phyloP scores from a whole-genome alignment of 2,329 filamentous ascomycete species.

The Venturia oleaginea region DNA sequence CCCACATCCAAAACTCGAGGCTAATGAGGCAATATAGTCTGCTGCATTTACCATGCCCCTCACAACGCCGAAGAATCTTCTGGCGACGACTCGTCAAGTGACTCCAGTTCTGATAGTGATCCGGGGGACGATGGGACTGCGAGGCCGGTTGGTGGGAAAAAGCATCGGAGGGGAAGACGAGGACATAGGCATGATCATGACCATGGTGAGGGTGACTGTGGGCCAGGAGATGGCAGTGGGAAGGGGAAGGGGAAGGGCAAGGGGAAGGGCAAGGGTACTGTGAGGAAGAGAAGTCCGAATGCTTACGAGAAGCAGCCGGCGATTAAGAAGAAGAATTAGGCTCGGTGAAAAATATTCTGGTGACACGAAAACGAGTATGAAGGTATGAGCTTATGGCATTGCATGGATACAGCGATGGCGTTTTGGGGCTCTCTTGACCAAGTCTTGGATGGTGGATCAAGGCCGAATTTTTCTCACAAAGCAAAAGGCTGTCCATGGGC shows the following conservation, averaged over 20 bases:
- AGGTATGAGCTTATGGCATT: background rate
- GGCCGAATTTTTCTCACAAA: background rate
- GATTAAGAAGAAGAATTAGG: slow-evolving; percentile 20
- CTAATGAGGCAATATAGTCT: slow-evolving; percentile 52
- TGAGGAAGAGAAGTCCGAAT: slow-evolving; percentile 60
- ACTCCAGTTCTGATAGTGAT: slow-evolving; percentile 38
- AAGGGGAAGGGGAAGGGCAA: slow-evolving; percentile 33
- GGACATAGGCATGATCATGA: slow-evolving; percentile 27
- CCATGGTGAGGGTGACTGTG: slow-evolving; percentile 25
- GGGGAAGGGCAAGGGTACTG: slow-evolving; percentile 30
- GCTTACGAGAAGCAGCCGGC: slow-evolving; percentile 71
- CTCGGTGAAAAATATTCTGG: background rate
- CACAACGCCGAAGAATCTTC: slow-evolving; percentile 76
- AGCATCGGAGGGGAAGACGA: slow-evolving; percentile 1
- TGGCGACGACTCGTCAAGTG: slow-evolving; percentile 45
- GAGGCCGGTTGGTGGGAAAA: slow-evolving; percentile 27
- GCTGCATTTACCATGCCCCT: slow-evolving; percentile 94
- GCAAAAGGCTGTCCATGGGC: background rate
- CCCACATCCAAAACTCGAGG: background rate
- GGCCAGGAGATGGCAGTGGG: slow-evolving; percentile 15
- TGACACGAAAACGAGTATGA: background rate
- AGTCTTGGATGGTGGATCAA: background rate
- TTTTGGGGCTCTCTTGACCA: background rate
- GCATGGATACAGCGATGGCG: slow-evolving; percentile 18
- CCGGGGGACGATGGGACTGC: slow-evolving; percentile 46